These are phyloP conservation scores for Tuber umbilicatum DNA, from an alignment of 495 filamentous ascomycete species.

Conservation along the genomic window DNA sequence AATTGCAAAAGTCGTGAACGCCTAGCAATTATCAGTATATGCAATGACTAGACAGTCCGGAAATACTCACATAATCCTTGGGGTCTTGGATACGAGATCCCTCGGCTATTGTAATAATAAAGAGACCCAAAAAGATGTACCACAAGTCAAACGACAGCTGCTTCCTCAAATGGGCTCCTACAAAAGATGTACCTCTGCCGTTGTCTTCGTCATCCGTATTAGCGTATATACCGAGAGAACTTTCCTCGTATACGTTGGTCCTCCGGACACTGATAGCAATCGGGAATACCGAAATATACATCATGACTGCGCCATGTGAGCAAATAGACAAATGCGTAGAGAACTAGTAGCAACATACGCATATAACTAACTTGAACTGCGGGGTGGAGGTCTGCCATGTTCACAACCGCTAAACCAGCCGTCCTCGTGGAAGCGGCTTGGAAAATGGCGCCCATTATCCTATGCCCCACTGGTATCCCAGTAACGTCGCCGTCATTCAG, in stretches of 20 bases:
- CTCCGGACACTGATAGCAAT: conserved; percentile 57
- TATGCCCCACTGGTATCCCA: conserved; percentile 44
- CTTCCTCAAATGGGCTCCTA: conserved; percentile 54
- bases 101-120: conserved; percentile 56
- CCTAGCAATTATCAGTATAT: conserved; percentile 22
- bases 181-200: conserved; percentile 45
- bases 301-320: conserved; percentile 50
- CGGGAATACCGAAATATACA: conserved; percentile 62
- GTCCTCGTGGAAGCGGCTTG: conserved; percentile 57
- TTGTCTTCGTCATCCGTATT: conserved; percentile 44
- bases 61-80: conserved; percentile 44
- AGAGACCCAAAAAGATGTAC: conserved; percentile 59
- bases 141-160: conserved; percentile 60
- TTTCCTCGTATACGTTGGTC: conserved; percentile 74
- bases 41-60: conserved; percentile 3
- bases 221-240: conserved; percentile 60
- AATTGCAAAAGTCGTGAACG: conserved; percentile 48
- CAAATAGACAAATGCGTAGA: conserved; percentile 24
- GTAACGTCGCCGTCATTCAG: conserved; percentile 47
- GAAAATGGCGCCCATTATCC: conserved; percentile 55
- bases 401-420: conserved; percentile 54
- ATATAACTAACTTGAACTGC: conserved; percentile 55
- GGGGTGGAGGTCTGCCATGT: conserved; percentile 53
- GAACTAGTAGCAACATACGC: conserved; percentile 43
- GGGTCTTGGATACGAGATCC: conserved; percentile 48